Conservation (phyloP, 2,329 filamentous ascomycete genomes). For the Ciborinia camelliae region DNA sequence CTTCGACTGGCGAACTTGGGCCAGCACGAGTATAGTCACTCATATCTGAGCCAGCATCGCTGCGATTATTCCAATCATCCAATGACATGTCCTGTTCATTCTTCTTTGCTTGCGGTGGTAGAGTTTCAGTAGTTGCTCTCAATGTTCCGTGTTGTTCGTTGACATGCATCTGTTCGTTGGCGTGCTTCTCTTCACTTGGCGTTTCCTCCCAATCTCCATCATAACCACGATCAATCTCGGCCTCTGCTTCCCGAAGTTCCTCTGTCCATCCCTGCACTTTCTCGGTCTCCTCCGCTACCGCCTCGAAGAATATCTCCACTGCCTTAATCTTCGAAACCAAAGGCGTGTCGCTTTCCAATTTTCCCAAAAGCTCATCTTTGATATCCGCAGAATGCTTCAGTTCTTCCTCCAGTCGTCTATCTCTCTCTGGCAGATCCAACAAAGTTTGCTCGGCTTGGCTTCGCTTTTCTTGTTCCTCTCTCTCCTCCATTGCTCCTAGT, state of each 20-base stretch:
- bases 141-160: too few relatives aligned
- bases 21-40: not conserved
- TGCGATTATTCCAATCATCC: not conserved
- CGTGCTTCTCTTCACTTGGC: not conserved
- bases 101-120: not conserved
- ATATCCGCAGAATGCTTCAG: not conserved
- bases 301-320: not conserved
- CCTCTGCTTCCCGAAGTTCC: not conserved
- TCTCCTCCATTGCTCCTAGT: not conserved
- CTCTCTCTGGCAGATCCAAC: not conserved
- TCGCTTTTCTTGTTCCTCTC: not conserved
- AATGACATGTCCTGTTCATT: not conserved
- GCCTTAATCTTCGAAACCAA: not conserved
- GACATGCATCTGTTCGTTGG: not conserved
- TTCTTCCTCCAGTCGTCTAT: not conserved
- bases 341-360: constrained; percentile 1
- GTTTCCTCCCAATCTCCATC: not conserved
- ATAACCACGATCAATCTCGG: not conserved
- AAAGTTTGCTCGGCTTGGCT: not conserved
- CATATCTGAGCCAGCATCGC: not conserved
- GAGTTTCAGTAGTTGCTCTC: too few relatives aligned
- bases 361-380: not conserved
- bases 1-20: not conserved
- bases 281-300: not conserved
- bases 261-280: not conserved